These are phyloP conservation scores for Entophlyctis luteolus DNA, from an alignment of 192 early-diverging fungal species.

Conservation along the genomic window DNA sequence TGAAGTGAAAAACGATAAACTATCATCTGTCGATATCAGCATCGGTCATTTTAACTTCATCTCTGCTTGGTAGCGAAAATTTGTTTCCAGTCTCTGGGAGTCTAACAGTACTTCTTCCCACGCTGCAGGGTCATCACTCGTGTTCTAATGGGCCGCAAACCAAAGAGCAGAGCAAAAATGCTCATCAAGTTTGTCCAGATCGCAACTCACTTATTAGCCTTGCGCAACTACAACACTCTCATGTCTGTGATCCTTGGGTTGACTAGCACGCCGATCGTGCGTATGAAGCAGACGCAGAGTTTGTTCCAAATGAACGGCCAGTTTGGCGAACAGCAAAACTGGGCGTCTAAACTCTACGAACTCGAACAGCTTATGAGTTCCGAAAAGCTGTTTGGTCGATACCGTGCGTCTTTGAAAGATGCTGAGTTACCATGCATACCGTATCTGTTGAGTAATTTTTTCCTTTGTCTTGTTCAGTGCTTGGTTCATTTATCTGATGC, in stretches of 20 bases:
- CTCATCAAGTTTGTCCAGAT: slow-evolving; percentile 68
- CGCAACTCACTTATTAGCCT: slow-evolving; percentile 60
- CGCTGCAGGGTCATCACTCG: slow-evolving; percentile 60
- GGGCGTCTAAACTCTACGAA: slow-evolving; percentile 29
- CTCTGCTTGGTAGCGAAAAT: slow-evolving; percentile 49
- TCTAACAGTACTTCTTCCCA: slow-evolving; percentile 5
- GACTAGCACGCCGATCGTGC: slow-evolving; percentile 57
- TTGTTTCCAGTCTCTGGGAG: background rate
- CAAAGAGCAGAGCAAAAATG: slow-evolving; percentile 58
- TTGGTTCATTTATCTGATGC: too few relatives aligned
- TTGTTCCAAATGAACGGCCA: slow-evolving; percentile 42
- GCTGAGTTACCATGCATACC: slow-evolving; percentile 65
- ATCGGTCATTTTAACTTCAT: slow-evolving; percentile 71
- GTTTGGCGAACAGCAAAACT: background rate
- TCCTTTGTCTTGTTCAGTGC: too few relatives aligned
- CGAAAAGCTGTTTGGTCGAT: slow-evolving; percentile 58
- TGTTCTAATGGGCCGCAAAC: slow-evolving; percentile 59
- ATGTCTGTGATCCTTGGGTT: slow-evolving; percentile 74
- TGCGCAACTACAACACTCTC: slow-evolving; percentile 72
- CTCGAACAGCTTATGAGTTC: slow-evolving; percentile 69
- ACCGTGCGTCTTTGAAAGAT: slow-evolving; percentile 58
- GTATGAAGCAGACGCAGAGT: slow-evolving; percentile 63
- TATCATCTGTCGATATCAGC: slow-evolving; percentile 48
- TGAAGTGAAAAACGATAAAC: slow-evolving; percentile 29
- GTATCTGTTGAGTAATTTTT: slow-evolving; percentile 59